Evolutionary conservation across 345 rosid genomes (phyloP), one percentile per base, ranked within the genome.

Genomic region (Populus davidiana): DNA sequence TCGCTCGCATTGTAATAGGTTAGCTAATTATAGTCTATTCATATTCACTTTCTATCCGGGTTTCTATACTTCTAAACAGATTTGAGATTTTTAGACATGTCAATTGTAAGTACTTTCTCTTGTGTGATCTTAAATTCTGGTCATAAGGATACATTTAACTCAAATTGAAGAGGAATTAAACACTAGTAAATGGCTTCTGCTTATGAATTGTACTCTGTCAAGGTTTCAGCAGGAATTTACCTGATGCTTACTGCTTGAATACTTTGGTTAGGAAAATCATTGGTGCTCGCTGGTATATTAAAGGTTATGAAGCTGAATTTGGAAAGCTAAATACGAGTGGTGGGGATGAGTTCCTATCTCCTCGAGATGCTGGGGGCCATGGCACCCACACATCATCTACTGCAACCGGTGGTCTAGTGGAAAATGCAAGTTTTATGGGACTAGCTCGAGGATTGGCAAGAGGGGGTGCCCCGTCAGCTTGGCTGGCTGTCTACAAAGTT

Each of bases 381-480:
- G 88, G 86, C 9, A 77, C 79, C 0, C 33, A 35, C 29, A 29
- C 69, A 31, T 29, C 85, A 44, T 72, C 85, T 25, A 61, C 75
- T 54, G 86, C 81, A 65, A 78, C 84, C 49, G 77, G 87, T 52
- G 63, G 85, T 21, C 71, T 76, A 49, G 76, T 86, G 39, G 71
- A 79, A 67, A 86, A 84, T 52, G 78, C 20, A 6, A 82, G 86
- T 73, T 71, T 41, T 50, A 56, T 2, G 47, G 89, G 86, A 69
- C 83, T 86, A 36, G 80, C 71, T 43, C 75, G 43, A n/a, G 86
- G 89, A 74, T 44, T 79, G 62, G 43, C 81, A 77, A 82, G 87
- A 82, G 89, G 89, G 23, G 81, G 27, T 35, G 87, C 86, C 6
- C 89, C 87, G 1, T 77, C 63, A 71, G 89, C 89, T 38, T 84